phyloP scores from a whole-genome alignment of 2,329 filamentous ascomycete species.

The Lasiodiplodia sp. region DNA sequence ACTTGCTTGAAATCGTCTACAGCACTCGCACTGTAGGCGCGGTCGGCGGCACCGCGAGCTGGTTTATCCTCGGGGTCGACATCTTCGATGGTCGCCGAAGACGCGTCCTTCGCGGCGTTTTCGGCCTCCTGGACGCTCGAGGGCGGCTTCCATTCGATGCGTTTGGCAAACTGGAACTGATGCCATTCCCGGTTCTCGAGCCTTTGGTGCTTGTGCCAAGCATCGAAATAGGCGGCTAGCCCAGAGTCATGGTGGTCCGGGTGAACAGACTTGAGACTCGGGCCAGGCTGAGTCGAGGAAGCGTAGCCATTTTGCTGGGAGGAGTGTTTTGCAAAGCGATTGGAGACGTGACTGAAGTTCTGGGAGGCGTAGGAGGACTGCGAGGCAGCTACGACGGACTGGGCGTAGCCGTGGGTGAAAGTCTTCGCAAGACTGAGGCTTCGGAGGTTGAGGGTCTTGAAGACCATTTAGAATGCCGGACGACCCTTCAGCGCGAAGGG shows the following conservation, averaged over 20 bases:
- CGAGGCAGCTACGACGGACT: constrained; percentile 94
- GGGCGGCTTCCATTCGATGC: constrained; percentile 83
- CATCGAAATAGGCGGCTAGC: constrained; percentile 90
- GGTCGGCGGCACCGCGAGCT: constrained; percentile 48
- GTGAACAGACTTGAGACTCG: constrained; percentile 42
- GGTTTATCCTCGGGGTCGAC: constrained; percentile 37
- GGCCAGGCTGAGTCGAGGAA: constrained; percentile 45
- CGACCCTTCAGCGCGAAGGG: constrained; percentile 67
- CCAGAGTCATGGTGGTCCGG: constrained; percentile 57
- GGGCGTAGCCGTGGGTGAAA: constrained; percentile 96
- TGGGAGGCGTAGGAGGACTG: constrained; percentile 81
- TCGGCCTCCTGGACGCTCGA: constrained; percentile 48
- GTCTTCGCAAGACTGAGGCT: constrained; percentile 97
- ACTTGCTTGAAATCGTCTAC: constrained; percentile 68
- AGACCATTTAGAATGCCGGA: constrained; percentile 83
- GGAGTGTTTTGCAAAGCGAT: constrained; percentile 56
- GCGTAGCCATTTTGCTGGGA: constrained; percentile 82
- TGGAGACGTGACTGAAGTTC: constrained; percentile 54
- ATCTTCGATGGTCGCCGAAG: constrained; percentile 33
- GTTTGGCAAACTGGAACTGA: constrained; percentile 87
- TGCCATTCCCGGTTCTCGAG: constrained; percentile 84
- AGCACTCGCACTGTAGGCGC: constrained; percentile 61
- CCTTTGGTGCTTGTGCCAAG: constrained; percentile 80
- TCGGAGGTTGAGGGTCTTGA: constrained; percentile 82
- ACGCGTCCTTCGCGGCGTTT: constrained; percentile 45